Conservation (phyloP, 2,329 filamentous ascomycete genomes). For the Boeremia lycopersici region DNA sequence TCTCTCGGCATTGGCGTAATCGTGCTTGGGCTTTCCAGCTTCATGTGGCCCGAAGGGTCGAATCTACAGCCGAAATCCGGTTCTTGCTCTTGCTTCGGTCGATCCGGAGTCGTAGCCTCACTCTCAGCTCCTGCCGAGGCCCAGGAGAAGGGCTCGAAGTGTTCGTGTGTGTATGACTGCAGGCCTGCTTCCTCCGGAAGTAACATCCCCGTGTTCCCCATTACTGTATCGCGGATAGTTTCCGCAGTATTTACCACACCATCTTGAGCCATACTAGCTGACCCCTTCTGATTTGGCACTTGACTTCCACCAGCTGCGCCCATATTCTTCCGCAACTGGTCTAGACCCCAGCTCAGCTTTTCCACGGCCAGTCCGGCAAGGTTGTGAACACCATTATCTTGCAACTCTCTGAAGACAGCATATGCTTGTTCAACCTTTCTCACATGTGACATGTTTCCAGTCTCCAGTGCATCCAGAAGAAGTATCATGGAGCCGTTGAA, state of each 20-base stretch:
- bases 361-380: constrained; percentile 54
- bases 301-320: constrained; percentile 15
- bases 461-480: constrained; percentile 54
- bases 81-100: constrained; percentile 19
- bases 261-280: constrained; percentile 7
- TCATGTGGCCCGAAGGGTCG: constrained; percentile 16
- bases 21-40: neutral
- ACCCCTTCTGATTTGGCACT: constrained; percentile 14
- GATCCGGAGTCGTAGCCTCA: constrained; percentile 2
- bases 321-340: constrained; percentile 25
- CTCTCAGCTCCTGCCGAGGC: constrained; percentile 22
- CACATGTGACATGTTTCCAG: constrained; percentile 38
- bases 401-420: constrained; percentile 51
- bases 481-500: constrained; percentile 59
- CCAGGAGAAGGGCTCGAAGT: constrained; percentile 44
- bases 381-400: constrained; percentile 52
- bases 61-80: constrained; percentile 18
- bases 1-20: constrained; percentile 13
- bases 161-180: constrained; percentile 45
- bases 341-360: constrained; percentile 44
- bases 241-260: constrained; percentile 19
- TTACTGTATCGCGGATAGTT: constrained; percentile 48
- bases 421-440: constrained; percentile 50
- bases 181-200: constrained; percentile 55
- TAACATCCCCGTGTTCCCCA: constrained; percentile 56